Conservation (phyloP, 345 rosid genomes). For the Eucalyptus regnans region DNA sequence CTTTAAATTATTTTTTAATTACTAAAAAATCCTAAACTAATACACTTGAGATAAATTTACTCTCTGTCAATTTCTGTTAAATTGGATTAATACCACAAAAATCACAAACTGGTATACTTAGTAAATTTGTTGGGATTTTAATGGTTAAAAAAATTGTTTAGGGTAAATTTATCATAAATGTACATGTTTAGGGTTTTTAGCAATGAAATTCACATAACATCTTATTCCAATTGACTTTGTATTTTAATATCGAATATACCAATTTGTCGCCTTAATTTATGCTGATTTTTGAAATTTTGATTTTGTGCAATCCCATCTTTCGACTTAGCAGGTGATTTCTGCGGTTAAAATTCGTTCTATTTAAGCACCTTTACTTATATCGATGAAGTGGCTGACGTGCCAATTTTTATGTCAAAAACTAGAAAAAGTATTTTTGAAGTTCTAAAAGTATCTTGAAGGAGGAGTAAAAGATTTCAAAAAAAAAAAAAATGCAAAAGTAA, state of each 20-base stretch:
- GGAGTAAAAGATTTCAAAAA: not conserved
- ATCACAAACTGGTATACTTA: rapidly evolving
- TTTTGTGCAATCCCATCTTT: not conserved
- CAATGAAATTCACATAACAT: not conserved
- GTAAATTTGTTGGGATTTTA: too few relatives aligned
- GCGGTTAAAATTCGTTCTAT: rapidly evolving
- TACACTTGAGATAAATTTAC: rapidly evolving
- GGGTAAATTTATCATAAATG: rapidly evolving
- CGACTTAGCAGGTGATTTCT: not conserved
- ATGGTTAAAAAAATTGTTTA: rapidly evolving
- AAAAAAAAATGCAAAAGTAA: too few relatives aligned
- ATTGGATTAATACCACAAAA: too few relatives aligned
- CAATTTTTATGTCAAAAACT: not conserved
- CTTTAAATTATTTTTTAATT: too few relatives aligned
- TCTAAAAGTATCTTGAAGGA: not conserved
- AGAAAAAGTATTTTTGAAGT: not conserved
- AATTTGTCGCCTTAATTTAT: not conserved
- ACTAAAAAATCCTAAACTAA: rapidly evolving
- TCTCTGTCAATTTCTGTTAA: rapidly evolving
- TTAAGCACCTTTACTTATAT: too few relatives aligned
- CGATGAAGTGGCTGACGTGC: not conserved
- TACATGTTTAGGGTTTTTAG: rapidly evolving
- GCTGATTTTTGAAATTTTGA: too few relatives aligned
- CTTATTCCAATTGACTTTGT: not conserved
- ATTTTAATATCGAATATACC: too few relatives aligned